Base-by-base conservation (phyloP, 2,329 filamentous ascomycete species). In the Aspergillus melleus region DNA sequence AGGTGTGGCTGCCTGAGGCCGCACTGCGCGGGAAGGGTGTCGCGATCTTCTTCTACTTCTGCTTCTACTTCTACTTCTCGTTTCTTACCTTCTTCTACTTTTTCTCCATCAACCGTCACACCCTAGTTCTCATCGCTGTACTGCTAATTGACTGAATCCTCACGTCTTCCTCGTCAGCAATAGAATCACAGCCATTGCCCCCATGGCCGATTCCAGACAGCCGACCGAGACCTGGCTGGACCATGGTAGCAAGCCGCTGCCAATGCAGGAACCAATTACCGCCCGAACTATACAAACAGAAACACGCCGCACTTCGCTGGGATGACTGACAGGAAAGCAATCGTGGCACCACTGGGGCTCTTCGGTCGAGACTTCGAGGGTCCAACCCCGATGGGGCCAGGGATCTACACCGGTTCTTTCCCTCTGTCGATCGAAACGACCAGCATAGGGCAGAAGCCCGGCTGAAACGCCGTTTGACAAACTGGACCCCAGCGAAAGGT, bases 361-460 rank as follows among this genome's bases (percentile, higher is more conserved):
- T 14, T 42, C 14, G 36, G 36, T 42, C 36, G 36, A 42, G 36
- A 42, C 36, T 42, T 36, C 36, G 36, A n/a, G 36, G 36, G 36
- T 39, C 36, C 36, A 14, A 42, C 36, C 14, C 36, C 36, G 36
- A 42, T 42, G 36, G 44, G 44, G 44, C 44, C 20, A 5, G 22
- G 19, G 9, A 54, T 62, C 58, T 44, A 54, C 58, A 58, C 19
- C 11, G 44, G 16, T 46, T 47, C 42, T 20, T 32, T 52, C 39
- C 49, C 58, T 51, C 46, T 36, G 22, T 26, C 26, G 54, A 52
- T 55, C 58, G 55, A 29, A 55, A 32, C 39, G 52, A 59, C 55
- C 47, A 63, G 59, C 60, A 61, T 58, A 57, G 51, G 57, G 30
- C 39, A 57, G 59, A 56, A 51, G 6, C 16, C 11, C 32, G 12